Percentiles rank a stretch among this genome's conserved stretches.
phyloP scores from a whole-genome alignment of 352 stramenopile genomes.

The Phytophthora fragariaefolia region DNA sequence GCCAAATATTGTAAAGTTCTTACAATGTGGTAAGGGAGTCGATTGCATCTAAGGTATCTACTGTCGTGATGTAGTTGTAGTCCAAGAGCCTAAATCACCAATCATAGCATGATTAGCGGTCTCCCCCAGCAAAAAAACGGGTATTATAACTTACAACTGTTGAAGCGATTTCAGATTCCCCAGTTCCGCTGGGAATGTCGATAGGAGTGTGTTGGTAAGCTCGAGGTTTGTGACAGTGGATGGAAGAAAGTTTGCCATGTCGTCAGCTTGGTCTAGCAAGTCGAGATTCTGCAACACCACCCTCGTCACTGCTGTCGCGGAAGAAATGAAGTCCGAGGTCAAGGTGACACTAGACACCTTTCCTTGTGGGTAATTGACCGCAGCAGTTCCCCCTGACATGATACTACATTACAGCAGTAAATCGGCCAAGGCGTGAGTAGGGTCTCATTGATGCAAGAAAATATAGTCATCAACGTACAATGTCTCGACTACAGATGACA shows the following conservation, averaged over 20 bases:
- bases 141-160: conserved; percentile 26
- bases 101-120: not conserved
- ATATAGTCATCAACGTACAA: conserved; percentile 20
- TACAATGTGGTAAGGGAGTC: conserved; percentile 36
- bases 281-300: conserved; percentile 45
- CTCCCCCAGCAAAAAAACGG: conserved; percentile 4
- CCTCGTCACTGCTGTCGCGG: conserved; percentile 24
- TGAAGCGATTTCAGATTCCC: conserved; percentile 22
- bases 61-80: conserved; percentile 40
- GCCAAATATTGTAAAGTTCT: not conserved
- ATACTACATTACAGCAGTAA: conserved; percentile 21
- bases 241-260: conserved; percentile 29
- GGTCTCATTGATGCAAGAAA: not conserved
- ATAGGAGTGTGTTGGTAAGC: conserved; percentile 35
- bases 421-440: not conserved
- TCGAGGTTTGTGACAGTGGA: conserved; percentile 32
- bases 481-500: conserved; percentile 25
- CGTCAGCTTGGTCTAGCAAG: conserved; percentile 23
- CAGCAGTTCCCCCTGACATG: conserved; percentile 29
- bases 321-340: conserved; percentile 26
- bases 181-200: conserved; percentile 31
- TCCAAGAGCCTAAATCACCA: conserved; percentile 32
- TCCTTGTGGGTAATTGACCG: conserved; percentile 33
- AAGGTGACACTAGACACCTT: conserved; percentile 40
- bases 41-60: conserved; percentile 26